Percentiles rank a stretch among this genome's conserved stretches.
Evolutionary conservation across 2,329 filamentous ascomycete genomes (phyloP).

Genomic region (Colletotrichum nymphaeae): DNA sequence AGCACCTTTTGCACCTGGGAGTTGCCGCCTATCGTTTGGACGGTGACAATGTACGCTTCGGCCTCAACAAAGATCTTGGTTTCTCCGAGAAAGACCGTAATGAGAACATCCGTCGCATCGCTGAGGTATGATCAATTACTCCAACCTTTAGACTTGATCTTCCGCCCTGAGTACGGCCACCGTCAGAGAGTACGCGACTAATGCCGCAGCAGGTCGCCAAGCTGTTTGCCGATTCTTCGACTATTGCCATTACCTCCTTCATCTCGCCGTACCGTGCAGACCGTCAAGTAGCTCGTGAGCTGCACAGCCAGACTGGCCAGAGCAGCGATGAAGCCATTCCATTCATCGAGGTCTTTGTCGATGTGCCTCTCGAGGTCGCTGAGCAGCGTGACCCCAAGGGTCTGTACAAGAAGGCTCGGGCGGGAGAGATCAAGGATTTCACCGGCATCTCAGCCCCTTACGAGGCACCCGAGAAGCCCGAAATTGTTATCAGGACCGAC

Average conservation of each 20-base stretch:
- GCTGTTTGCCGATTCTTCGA: slow-evolving; percentile 91
- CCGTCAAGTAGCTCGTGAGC: slow-evolving; percentile 80
- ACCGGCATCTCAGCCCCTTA: slow-evolving; percentile 96
- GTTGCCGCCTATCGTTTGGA: slow-evolving; percentile 92
- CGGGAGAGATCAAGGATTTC: slow-evolving; percentile 96
- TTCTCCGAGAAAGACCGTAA: slow-evolving; percentile 94
- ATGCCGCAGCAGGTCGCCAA: slow-evolving; percentile 76
- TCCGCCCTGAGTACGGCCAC: background rate
- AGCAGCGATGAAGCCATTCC: slow-evolving; percentile 76
- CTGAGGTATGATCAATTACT: slow-evolving; percentile 66
- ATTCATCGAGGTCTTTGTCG: slow-evolving; percentile 94
- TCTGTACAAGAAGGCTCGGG: slow-evolving; percentile 94
- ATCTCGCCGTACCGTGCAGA: slow-evolving; percentile 95
- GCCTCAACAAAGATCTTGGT: slow-evolving; percentile 96
- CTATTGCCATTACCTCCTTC: slow-evolving; percentile 93
- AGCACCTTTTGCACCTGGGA: slow-evolving; percentile 90
- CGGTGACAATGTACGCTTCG: slow-evolving; percentile 98
- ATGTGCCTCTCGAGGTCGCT: slow-evolving; percentile 90
- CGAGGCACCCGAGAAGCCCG: slow-evolving; percentile 86
- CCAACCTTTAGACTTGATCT: background rate
- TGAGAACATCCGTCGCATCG: slow-evolving; percentile 97
- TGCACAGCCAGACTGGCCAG: slow-evolving; percentile 75
- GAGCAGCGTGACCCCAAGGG: slow-evolving; percentile 98
- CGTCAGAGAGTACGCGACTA: background rate
- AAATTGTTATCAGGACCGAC: slow-evolving; percentile 88